These are phyloP conservation scores for Termitomyces sp. DNA, from an alignment of 768 basidiomycete genomes.

Conservation along the genomic window DNA sequence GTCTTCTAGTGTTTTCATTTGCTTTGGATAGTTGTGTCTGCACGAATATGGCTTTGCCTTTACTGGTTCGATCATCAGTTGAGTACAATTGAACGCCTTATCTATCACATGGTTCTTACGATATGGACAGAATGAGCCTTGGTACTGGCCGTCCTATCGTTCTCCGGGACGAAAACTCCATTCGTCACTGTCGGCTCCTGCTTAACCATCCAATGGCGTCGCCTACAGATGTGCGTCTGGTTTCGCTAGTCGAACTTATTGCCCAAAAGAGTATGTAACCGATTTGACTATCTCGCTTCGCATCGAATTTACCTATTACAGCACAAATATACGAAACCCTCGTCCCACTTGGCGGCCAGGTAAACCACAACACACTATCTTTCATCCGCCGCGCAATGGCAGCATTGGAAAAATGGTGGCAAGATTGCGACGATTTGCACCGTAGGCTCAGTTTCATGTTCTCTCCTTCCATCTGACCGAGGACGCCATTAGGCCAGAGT, in stretches of 20 bases:
- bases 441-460: constrained; percentile 33
- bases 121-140: constrained; percentile 66
- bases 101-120: constrained; percentile 4
- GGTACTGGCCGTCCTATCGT: constrained; percentile 90
- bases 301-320: constrained; percentile 22
- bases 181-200: constrained; percentile 77
- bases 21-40: constrained; percentile 66
- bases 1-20: neutral
- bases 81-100: constrained; percentile 22
- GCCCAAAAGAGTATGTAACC: constrained; percentile 74
- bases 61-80: constrained; percentile 97
- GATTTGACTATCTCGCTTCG: neutral
- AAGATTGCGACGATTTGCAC: constrained; percentile 83
- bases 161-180: constrained; percentile 82
- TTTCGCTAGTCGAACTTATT: constrained; percentile 86
- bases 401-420: constrained; percentile 89
- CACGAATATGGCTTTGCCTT: constrained; percentile 89
- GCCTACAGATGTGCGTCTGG: constrained; percentile 82
- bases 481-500: constrained; percentile 44
- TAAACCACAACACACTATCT: constrained; percentile 78
- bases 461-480: constrained; percentile 7
- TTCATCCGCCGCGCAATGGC: constrained; percentile 85
- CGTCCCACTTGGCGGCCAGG: constrained; percentile 78
- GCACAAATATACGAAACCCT: constrained; percentile 93
- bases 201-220: constrained; percentile 84